Conservation (phyloP, 2,329 filamentous ascomycete species). For the Talaromyces islandicus region DNA sequence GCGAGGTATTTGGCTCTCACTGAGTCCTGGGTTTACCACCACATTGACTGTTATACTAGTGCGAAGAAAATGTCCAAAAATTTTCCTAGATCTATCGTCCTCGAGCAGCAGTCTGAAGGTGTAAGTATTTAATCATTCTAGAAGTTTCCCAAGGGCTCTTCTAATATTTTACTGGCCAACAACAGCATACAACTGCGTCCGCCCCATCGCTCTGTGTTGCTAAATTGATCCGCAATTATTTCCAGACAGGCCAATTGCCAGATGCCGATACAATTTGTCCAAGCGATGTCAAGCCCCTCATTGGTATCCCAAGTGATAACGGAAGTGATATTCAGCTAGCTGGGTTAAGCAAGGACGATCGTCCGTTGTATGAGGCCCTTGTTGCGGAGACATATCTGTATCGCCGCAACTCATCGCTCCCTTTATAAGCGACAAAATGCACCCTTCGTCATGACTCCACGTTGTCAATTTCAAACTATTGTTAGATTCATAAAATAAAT, state of each 20-base stretch:
- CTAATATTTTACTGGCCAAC: background rate
- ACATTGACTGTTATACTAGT: slow-evolving; percentile 4
- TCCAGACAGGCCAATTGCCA: slow-evolving; percentile 25
- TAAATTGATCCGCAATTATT: slow-evolving; percentile 22
- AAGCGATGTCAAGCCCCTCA: slow-evolving; percentile 22
- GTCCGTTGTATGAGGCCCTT: slow-evolving; percentile 1
- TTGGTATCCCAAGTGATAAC: slow-evolving; percentile 1
- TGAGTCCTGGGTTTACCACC: background rate
- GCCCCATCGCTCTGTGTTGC: slow-evolving; percentile 21
- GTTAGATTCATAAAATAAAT: background rate
- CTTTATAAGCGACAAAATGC: background rate
- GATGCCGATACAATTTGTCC: slow-evolving; percentile 19
- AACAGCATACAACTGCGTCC: slow-evolving; percentile 19
- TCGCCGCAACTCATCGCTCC: background rate
- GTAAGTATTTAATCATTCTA: slow-evolving; percentile 10
- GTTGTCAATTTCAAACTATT: background rate
- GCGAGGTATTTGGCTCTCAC: background rate
- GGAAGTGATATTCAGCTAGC: background rate
- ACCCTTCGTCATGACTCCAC: background rate
- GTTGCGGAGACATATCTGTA: background rate
- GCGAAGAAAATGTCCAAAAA: slow-evolving; percentile 12
- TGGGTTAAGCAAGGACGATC: background rate
- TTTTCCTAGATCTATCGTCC: slow-evolving; percentile 19
- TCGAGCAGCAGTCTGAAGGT: slow-evolving; percentile 20
- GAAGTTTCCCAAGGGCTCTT: no score